A percentile compares a stretch with the other conserved stretches of the same genome.
phyloP scores from a whole-genome alignment of 1,284 basidiomycete species.

The Coniophora puteana region DNA sequence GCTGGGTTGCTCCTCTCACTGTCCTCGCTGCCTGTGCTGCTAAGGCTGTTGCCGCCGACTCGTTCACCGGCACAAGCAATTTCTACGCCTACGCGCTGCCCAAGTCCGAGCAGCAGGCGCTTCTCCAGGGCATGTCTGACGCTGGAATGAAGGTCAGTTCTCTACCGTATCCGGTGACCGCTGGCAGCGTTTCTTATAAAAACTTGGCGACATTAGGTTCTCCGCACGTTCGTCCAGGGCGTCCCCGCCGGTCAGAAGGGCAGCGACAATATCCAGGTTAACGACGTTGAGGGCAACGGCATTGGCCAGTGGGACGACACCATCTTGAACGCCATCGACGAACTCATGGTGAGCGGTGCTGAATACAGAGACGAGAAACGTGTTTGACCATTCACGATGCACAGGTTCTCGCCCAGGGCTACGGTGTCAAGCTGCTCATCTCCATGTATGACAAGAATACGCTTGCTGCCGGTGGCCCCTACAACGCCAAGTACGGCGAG shows the following conservation, averaged over 20 bases:
- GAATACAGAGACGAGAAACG: not conserved
- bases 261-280: conserved; percentile 16
- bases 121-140: conserved; percentile 20
- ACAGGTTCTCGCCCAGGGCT: conserved; percentile 6
- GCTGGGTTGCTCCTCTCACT: no score
- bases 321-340: conserved; percentile 21
- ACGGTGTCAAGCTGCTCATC: conserved; percentile 21
- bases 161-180: not conserved
- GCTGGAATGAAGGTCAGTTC: conserved; percentile 20
- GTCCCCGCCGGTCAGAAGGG: conserved; percentile 18
- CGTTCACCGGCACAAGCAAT: no score
- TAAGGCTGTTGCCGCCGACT: no score
- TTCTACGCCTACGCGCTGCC: conserved; percentile 20
- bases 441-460: conserved; percentile 9
- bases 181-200: not conserved
- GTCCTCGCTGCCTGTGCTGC: no score
- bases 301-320: conserved; percentile 22
- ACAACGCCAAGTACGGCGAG: conserved; percentile 12
- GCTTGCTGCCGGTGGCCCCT: conserved; percentile 14
- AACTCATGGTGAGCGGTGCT: conserved; percentile 20
- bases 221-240: conserved; percentile 24
- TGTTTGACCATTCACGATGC: conserved; percentile 8
- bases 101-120: conserved; percentile 15
- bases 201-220: conserved; percentile 10
- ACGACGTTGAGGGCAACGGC: conserved; percentile 21